Evolutionary conservation across 805 yeast species (phyloP), one percentile per base, ranked within the genome.

Genomic region (Candida vartiovaarae): DNA sequence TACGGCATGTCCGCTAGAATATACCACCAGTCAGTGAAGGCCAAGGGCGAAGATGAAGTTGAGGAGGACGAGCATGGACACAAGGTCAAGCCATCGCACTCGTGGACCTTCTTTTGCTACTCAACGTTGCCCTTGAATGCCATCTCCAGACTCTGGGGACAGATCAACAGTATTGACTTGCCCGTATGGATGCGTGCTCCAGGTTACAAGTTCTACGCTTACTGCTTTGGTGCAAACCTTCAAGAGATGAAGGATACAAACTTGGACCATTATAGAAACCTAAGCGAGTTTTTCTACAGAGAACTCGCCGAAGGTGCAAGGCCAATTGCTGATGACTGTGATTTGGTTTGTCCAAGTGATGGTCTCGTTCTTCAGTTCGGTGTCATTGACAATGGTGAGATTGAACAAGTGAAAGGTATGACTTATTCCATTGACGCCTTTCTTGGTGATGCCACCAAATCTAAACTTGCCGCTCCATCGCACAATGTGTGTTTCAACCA

Each of bases 331-430:
- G 66, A 69, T n/a, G 72, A 74, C 15, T 68, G 80, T 3, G 76
- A 80, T 42, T 64, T 93, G 40, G 93, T 82, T 7, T 82, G 93
- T 32, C 99, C 99, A 3, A 80, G 96, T 45, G 99, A 93, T 64
- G 99, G 99, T 24, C 82, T 76, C 51, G 83, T 93, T 15, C 68
- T 93, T 46, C 90, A 87, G 55, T 75, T 87, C 46, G 99, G 99
- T 25, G 70, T 77, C 29, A 78, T 86, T 34, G 79, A 78, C 42
- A 75, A 83, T 53, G 96, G 96, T 31, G 86, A 84, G 52, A 88
- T 93, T 47, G 98, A 93, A 63, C 98, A 91, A 63, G 98, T 93
- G 34, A 93, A 93, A 66, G 99, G 99, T 6, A 78, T 93, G 78
- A 87, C 95, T 2, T 93, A 93, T 62, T 82, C 95, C 2, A 74